phyloP scores from a whole-genome alignment of 1,139 yeast genomes.

The Taphrina flavorubra region DNA sequence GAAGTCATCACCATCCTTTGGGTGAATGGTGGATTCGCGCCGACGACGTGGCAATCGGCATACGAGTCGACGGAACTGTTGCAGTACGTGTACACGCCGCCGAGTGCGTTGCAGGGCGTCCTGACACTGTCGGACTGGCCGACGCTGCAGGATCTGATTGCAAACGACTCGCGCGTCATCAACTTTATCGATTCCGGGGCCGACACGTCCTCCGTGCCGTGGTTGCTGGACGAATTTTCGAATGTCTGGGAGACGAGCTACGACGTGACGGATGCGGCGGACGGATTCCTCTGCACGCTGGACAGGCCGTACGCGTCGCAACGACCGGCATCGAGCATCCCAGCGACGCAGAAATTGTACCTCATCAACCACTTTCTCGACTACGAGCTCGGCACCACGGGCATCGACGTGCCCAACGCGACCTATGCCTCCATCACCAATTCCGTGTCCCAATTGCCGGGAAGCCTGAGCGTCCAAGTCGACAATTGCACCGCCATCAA shows the following conservation, averaged over 20 bases:
- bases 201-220: constrained; percentile 6
- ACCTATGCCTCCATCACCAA: constrained; percentile 24
- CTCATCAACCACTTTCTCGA: constrained; percentile 32
- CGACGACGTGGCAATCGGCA: constrained; percentile 9
- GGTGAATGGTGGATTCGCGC: constrained; percentile 24
- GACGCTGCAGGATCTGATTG: constrained; percentile 13
- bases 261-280: constrained; percentile 5
- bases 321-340: background rate
- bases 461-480: constrained; percentile 14
- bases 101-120: background rate
- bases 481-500: background rate
- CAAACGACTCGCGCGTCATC: constrained; percentile 17
- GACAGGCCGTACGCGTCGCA: constrained; percentile 14
- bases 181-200: constrained; percentile 23
- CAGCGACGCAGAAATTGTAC: constrained; percentile 13
- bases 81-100: constrained; percentile 24
- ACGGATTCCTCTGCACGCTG: constrained; percentile 10
- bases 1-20: constrained; percentile 29
- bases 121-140: constrained; percentile 19
- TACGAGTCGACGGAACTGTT: constrained; percentile 15
- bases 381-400: constrained; percentile 16
- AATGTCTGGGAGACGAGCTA: constrained; percentile 25
- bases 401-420: constrained; percentile 20
- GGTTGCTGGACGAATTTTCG: constrained; percentile 22
- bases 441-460: constrained; percentile 1